These are phyloP conservation scores for Apiotrichum porosum DNA, from an alignment of 1,284 basidiomycete species.

Conservation along the genomic window DNA sequence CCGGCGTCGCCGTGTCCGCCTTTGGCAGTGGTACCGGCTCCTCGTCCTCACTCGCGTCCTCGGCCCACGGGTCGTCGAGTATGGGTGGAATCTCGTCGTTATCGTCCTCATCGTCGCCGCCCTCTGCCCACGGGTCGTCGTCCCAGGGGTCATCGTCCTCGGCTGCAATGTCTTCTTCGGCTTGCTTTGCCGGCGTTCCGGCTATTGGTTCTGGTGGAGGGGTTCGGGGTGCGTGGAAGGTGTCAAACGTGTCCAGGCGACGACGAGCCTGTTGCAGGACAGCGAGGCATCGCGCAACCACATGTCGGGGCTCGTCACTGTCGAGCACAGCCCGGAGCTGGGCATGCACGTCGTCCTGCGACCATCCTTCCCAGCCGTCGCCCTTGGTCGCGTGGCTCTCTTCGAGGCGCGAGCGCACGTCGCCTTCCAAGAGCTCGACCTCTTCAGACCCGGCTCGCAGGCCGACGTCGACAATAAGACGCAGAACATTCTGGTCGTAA, in stretches of 20 bases:
- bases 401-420: slow-evolving; percentile 11
- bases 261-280: slow-evolving; percentile 12
- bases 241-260: slow-evolving; percentile 18
- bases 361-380: slow-evolving; percentile 2
- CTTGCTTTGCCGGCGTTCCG: slow-evolving; percentile 1
- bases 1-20: neutral
- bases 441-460: slow-evolving; percentile 17
- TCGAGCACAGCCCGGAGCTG: neutral
- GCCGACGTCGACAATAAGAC: slow-evolving; percentile 30
- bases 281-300: slow-evolving; percentile 7
- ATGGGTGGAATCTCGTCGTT: slow-evolving; percentile 8
- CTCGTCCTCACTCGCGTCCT: slow-evolving; percentile 11
- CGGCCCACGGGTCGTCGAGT: slow-evolving; percentile 32
- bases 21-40: neutral
- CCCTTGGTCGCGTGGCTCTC: neutral
- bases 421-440: slow-evolving; percentile 11
- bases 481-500: slow-evolving; percentile 19
- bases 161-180: slow-evolving; percentile 1
- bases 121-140: slow-evolving; percentile 71
- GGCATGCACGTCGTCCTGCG: neutral
- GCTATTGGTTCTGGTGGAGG: neutral
- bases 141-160: slow-evolving; percentile 72
- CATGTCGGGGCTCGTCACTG: slow-evolving; percentile 6
- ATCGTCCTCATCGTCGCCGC: slow-evolving; percentile 19
- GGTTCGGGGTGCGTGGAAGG: slow-evolving; percentile 4